Evolutionary conservation across 1,284 basidiomycete genomes (phyloP).

Genomic region (Austroboletus novae-zelandiae): DNA sequence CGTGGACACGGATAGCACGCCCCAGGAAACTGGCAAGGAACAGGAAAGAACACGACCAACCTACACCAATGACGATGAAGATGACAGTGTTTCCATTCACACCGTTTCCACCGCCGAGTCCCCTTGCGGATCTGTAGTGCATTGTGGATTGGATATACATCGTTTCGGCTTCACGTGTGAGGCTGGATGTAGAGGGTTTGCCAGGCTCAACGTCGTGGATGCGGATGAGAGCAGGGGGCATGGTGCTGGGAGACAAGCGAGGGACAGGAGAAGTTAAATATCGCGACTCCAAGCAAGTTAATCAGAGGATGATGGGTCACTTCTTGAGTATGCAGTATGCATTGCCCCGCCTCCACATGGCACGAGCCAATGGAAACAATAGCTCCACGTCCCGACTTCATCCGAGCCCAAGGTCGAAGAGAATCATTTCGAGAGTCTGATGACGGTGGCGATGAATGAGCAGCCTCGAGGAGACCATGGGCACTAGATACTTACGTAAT

Average conservation of each 20-base stretch:
- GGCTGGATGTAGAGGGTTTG: slow-evolving; percentile 1
- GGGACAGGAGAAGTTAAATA: slow-evolving; percentile 19
- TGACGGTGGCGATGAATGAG: slow-evolving; percentile 23
- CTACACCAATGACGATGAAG: slow-evolving; percentile 28
- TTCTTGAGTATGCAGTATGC: slow-evolving; percentile 4
- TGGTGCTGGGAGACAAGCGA: background rate
- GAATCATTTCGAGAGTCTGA: slow-evolving; percentile 11
- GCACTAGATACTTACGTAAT: slow-evolving; percentile 14
- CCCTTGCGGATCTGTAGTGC: slow-evolving; percentile 12
- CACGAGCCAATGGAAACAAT: slow-evolving; percentile 20
- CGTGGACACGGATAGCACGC: background rate
- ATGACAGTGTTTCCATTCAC: slow-evolving; percentile 21
- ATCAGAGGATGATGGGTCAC: slow-evolving; percentile 9
- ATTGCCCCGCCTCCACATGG: slow-evolving; percentile 15
- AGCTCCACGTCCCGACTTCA: slow-evolving; percentile 14
- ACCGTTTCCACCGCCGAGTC: background rate
- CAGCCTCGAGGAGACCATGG: slow-evolving; percentile 20
- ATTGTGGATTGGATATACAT: slow-evolving; percentile 11
- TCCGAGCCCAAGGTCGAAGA: slow-evolving; percentile 16
- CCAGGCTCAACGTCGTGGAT: background rate
- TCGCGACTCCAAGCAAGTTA: slow-evolving; percentile 10
- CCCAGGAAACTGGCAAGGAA: slow-evolving; percentile 1
- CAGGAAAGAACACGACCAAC: slow-evolving; percentile 21
- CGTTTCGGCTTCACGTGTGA: background rate
- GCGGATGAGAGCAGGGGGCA: slow-evolving; percentile 11